A percentile compares a stretch with the other conserved stretches of the same genome.
Conservation (phyloP, 1,139 yeast species). For the Tardiomyces depauwii region DNA sequence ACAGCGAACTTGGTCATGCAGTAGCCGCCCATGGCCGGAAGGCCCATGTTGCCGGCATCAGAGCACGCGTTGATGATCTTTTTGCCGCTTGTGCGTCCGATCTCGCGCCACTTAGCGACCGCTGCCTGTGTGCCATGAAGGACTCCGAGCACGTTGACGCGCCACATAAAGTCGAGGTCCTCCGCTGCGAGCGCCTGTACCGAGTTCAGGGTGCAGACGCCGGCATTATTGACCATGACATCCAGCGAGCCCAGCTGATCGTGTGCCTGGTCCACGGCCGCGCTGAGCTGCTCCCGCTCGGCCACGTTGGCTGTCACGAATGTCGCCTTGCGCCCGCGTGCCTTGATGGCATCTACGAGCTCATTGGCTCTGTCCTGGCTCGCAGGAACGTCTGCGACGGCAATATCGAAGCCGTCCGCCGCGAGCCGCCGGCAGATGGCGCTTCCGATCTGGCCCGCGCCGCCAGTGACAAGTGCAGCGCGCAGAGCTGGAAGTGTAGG, state of each 20-base stretch:
- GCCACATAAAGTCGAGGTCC: constrained; percentile 12
- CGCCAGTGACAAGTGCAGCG: too few relatives aligned
- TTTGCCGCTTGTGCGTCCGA: constrained; percentile 14
- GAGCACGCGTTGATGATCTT: constrained; percentile 25
- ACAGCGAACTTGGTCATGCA: constrained; percentile 24
- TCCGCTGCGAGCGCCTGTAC: constrained; percentile 18
- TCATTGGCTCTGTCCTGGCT: too few relatives aligned
- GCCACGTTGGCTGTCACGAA: constrained; percentile 17
- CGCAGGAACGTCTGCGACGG: too few relatives aligned
- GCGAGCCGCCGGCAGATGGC: too few relatives aligned
- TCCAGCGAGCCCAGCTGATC: constrained; percentile 21
- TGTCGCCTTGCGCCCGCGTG: background rate
- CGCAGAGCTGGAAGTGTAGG: too few relatives aligned
- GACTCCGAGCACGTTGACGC: constrained; percentile 23
- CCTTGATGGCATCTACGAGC: too few relatives aligned
- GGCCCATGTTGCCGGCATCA: constrained; percentile 16
- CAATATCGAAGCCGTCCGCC: too few relatives aligned
- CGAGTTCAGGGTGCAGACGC: constrained; percentile 17
- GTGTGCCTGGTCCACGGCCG: constrained; percentile 19
- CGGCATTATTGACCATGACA: constrained; percentile 26
- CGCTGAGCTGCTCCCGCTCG: constrained; percentile 14
- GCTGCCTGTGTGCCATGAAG: constrained; percentile 27
- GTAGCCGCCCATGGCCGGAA: constrained; percentile 16
- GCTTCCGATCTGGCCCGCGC: too few relatives aligned
- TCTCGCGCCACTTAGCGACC: constrained; percentile 17